phyloP scores from a whole-genome alignment of 1,284 basidiomycete species.

The Stygiomarasmius scandens region DNA sequence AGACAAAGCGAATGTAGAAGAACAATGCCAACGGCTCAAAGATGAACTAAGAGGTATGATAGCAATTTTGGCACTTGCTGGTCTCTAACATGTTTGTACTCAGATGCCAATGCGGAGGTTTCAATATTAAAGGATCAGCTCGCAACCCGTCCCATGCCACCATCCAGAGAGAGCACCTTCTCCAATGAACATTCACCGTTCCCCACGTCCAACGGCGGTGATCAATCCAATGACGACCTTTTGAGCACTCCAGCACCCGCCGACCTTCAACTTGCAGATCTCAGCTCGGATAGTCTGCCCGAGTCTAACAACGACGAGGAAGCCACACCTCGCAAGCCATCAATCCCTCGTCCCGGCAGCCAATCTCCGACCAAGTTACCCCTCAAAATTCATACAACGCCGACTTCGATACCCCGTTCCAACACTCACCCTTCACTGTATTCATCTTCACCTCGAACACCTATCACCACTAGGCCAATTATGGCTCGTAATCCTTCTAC shows the following conservation, averaged over 20 bases:
- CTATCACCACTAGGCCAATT: constrained; percentile 50
- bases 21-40: constrained; percentile 89
- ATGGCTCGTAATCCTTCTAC: constrained; percentile 45
- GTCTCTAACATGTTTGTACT: constrained; percentile 22
- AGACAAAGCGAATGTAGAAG: constrained; percentile 87
- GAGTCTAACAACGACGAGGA: constrained; percentile 18
- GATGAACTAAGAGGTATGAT: constrained; percentile 91
- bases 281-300: constrained; percentile 45
- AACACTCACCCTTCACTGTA: constrained; percentile 55
- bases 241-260: constrained; percentile 58
- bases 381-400: constrained; percentile 9
- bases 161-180: constrained; percentile 23
- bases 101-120: constrained; percentile 86
- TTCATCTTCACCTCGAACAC: constrained; percentile 46
- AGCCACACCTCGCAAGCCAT: constrained; percentile 18
- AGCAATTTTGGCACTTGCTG: constrained; percentile 12
- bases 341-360: neutral
- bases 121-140: constrained; percentile 81
- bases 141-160: constrained; percentile 30
- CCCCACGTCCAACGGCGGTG: constrained; percentile 29
- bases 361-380: constrained; percentile 10
- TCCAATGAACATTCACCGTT: constrained; percentile 17
- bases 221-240: constrained; percentile 54
- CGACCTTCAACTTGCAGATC: constrained; percentile 64
- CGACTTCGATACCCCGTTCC: constrained; percentile 56